These are phyloP conservation scores for Linum trigynum DNA, from an alignment of 345 rosid species.

Conservation along the genomic window DNA sequence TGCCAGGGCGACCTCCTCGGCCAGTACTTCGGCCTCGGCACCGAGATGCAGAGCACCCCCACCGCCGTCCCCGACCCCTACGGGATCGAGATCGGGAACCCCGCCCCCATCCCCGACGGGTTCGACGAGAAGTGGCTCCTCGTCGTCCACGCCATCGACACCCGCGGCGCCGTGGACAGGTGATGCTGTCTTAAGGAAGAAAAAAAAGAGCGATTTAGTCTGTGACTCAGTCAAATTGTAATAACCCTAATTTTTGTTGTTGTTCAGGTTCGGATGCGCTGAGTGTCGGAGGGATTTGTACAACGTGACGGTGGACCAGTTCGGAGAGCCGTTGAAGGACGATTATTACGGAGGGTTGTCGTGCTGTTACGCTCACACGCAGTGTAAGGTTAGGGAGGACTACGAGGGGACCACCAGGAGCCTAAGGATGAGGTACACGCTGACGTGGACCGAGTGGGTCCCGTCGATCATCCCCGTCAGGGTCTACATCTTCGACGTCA, in stretches of 20 bases:
- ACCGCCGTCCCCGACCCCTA: conserved; percentile 1
- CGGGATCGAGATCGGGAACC: conserved; percentile 3
- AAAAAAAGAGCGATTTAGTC: no score
- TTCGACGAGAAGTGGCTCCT: not conserved
- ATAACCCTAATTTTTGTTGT: no score
- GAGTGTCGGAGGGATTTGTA: not conserved
- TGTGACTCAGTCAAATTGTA: no score
- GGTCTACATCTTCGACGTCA: not conserved
- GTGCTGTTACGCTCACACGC: not conserved
- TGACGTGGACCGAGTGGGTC: not conserved
- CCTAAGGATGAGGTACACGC: not conserved
- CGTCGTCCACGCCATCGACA: not conserved
- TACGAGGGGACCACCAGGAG: not conserved
- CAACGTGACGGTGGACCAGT: not conserved
- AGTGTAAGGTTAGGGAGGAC: not conserved
- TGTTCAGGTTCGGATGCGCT: not conserved
- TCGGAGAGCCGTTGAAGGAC: not conserved
- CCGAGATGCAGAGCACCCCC: not conserved
- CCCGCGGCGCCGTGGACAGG: not conserved
- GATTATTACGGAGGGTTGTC: not conserved
- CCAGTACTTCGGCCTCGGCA: not conserved
- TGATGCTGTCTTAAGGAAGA: no score
- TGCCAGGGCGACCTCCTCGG: conserved; percentile 1
- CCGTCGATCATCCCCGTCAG: not conserved
- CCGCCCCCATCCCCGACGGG: not conserved